Base-by-base conservation (phyloP, 495 filamentous ascomycete genomes). In the Neurospora sp. region DNA sequence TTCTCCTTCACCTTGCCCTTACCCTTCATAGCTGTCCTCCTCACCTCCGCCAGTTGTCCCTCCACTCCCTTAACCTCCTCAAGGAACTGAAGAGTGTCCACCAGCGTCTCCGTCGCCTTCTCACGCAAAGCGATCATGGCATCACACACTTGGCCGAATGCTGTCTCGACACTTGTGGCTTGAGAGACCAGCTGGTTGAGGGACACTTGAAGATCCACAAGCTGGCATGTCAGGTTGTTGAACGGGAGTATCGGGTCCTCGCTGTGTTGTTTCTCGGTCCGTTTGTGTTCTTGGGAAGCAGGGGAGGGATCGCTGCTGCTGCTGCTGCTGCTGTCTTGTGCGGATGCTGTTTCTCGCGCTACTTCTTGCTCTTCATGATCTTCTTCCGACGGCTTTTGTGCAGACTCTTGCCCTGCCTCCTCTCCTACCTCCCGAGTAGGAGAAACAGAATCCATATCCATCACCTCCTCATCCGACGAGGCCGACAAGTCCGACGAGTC, bases 161-260 rank as follows among this genome's bases (percentile, higher is more conserved):
- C 22, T 9, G 53, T 4, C 0, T 61, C 53, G 14, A 35, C 27
- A 27, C 27, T 27, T 27, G 27, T 27, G 2, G 27, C 53, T 0
- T 35, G 14, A 9, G 27, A 61, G 1, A 61, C 53, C 0, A 61
- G 27, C 0, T 18, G 5, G 14, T 35, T 9, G 2, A 61, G 53
- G 3, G 27, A 35, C 1, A 0, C 2, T 4, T 61, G 3, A 0
- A 61, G 27, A 7, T 0, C 0, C 0, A 2, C 22, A 4, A 61
- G 14, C 14, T 61, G 53, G 53, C 2, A 1, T 0, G 12, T 35
- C 0, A 61, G 27, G 14, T 35, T 61, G 1, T 35, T 16, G 3
- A 35, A 61, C 0, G 12, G 27, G 7, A 35, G 6, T 0, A 0
- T 1, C 0, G 14, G 12, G 18, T 61, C 53, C 0, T 35, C 27